Evolutionary conservation across 2,329 filamentous ascomycete species (phyloP).

Genomic region (Cercospora janseana): DNA sequence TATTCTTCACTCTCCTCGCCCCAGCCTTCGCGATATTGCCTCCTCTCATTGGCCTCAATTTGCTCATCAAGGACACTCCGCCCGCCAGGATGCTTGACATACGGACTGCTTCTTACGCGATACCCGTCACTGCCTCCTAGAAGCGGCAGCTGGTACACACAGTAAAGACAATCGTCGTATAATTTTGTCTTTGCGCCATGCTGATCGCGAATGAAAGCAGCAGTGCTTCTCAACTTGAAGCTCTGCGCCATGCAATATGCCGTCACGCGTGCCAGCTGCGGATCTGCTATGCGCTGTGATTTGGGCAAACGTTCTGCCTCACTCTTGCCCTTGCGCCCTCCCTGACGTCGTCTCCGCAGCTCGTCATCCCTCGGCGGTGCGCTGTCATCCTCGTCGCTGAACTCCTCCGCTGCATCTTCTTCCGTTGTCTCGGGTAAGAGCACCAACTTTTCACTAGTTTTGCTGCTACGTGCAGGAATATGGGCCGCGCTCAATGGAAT

Average conservation of each 20-base stretch:
- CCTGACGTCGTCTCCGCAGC: conserved; percentile 61
- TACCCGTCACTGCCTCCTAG: conserved; percentile 84
- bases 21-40: conserved; percentile 89
- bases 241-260: conserved; percentile 95
- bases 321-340: conserved; percentile 68
- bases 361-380: conserved; percentile 67
- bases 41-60: conserved; percentile 86
- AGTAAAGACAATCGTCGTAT: conserved; percentile 96
- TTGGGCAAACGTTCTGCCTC: conserved; percentile 94
- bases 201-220: conserved; percentile 79
- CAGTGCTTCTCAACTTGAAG: conserved; percentile 85
- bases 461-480: conserved; percentile 82
- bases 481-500: conserved; percentile 39
- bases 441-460: conserved; percentile 96
- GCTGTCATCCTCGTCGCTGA: conserved; percentile 54
- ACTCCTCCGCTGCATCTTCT: conserved; percentile 52
- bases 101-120: conserved; percentile 82
- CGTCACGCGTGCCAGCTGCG: conserved; percentile 80
- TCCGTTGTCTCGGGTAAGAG: conserved; percentile 77
- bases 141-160: conserved; percentile 88
- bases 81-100: conserved; percentile 87
- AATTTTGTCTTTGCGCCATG: conserved; percentile 92
- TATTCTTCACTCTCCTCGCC: conserved; percentile 75
- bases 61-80: conserved; percentile 91
- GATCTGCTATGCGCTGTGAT: conserved; percentile 69